Evolutionary conservation across 1,284 basidiomycete species (phyloP), one percentile per base, ranked within the genome.

Genomic region (Porphyrellus sp.): DNA sequence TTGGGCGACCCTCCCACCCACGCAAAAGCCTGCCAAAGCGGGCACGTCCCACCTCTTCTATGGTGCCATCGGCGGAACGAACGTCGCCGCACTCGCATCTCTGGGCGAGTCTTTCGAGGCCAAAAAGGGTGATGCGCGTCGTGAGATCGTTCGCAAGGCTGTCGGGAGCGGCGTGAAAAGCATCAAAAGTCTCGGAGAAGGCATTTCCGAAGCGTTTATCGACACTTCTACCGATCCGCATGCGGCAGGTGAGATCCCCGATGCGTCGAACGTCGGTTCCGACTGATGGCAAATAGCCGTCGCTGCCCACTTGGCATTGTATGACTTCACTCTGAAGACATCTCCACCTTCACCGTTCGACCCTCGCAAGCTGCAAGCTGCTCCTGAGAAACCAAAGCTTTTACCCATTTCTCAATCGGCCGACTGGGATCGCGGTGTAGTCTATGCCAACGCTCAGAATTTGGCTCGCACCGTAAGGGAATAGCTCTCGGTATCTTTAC

Each of bases 391-490:
- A 54, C 59, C 84, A 15, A 65, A 63, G 0, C 70, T 88, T 43
- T 63, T 70, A 7, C 77, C 86, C 5, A 49, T 77, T 7, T 53
- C 72, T 7, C 50, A 56, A 1, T 80, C 80, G 3, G 69, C 73
- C 46, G 82, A 82, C 51, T 93, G 90, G 90, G 77, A 86, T 30
- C 76, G 78, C 8, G 90, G 90, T 30, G 76, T 80, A 3, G 59
- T 86, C 37, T 93, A 89, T 62, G 90, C 85, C 3, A 73, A 84
- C 53, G 85, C 89, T 4, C 92, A 95, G 72, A 95, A 95, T 69
- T 74, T 91, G 61, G 89, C 91, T 13, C 79, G 91, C 42, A 92
- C 91, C 47, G 86, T 82, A 64, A 42, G 77, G 59, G 23, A 18
- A 30, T 8, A 21, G 9, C 25, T 60, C 33, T 53, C 20, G 7